Evolutionary conservation across 208 protist genomes (phyloP).

Genomic region (Trypanosoma scelopori): DNA sequence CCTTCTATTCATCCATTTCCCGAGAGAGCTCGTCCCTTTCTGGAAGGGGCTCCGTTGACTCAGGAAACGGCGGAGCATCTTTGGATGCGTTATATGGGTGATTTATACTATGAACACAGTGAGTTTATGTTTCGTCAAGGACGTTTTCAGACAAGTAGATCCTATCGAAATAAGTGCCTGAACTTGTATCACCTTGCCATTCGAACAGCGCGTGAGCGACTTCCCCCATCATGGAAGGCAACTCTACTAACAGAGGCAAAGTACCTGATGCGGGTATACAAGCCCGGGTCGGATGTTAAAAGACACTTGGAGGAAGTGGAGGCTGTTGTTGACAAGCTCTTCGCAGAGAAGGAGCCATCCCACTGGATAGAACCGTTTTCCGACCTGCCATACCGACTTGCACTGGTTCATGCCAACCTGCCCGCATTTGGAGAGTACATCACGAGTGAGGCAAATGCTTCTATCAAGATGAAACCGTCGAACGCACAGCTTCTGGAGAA

Average conservation of each 20-base stretch:
- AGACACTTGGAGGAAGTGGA: conserved; percentile 72
- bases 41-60: conserved; percentile 84
- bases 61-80: conserved; percentile 90
- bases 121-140: conserved; percentile 83
- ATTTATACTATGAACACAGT: conserved; percentile 86
- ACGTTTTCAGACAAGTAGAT: conserved; percentile 64
- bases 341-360: conserved; percentile 59
- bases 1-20: conserved; percentile 91
- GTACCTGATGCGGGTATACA: conserved; percentile 76
- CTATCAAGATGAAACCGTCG: conserved; percentile 44
- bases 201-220: conserved; percentile 72
- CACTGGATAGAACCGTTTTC: conserved; percentile 86
- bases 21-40: conserved; percentile 74
- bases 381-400: conserved; percentile 74
- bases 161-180: conserved; percentile 76
- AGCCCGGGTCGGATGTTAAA: conserved; percentile 54
- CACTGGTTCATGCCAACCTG: conserved; percentile 78
- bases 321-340: conserved; percentile 70
- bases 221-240: conserved; percentile 82
- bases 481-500: conserved; percentile 65
- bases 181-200: conserved; percentile 83
- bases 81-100: conserved; percentile 90
- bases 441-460: conserved; percentile 51
- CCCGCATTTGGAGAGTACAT: conserved; percentile 77
- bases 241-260: conserved; percentile 83